Base-by-base conservation (phyloP, 2,329 filamentous ascomycete genomes). In the Phialophora macrospora region DNA sequence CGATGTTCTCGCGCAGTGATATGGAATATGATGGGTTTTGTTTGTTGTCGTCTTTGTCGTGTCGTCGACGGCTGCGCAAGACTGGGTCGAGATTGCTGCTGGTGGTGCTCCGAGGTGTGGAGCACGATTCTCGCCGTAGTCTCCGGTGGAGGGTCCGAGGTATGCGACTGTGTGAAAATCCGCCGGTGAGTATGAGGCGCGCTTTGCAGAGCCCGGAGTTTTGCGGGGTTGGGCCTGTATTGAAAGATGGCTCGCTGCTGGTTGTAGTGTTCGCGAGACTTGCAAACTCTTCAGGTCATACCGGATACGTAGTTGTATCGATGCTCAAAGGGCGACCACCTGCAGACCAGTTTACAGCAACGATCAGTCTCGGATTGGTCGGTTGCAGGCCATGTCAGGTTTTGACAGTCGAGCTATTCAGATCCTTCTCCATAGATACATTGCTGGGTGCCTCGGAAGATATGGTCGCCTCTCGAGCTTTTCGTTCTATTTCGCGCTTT, bases 401-500 rank as follows among this genome's bases (percentile, higher is more conserved):
- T 28, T 55, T 55, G 24, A 55, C 52, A 20, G 12, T 57, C 3
- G 67, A 67, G 60, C 67, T 69, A 41, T 64, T 67, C 60, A 69
- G 22, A 32, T 69, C 63, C 54, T 59, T 69, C 24, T 69, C 67
- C 9, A 63, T 22, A 6, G 67, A 69, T n/a, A 62, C 55, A 30
- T 69, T 67, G 22, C 49, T 44, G 17, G 38, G 17, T 1, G 17
- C 64, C 30, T 67, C 67, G 8, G 67, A 67, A 30, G 65, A 61
- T 9, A 61, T 30, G 12, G 61, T 64, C 14, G 62, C 65, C 58
- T 67, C 67, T 24, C 65, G 67, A 54, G 62, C 60, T 38, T 65
- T 69, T 14, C 65, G 65, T 28, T 69, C 65, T 30, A 63, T 22
- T 49, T 68, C 68, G 22, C 68, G 63, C 56, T 68, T 70, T 58